Evolutionary conservation across 2,329 filamentous ascomycete genomes (phyloP), one percentile per base, ranked within the genome.

Genomic region (Polytolypa hystricis): DNA sequence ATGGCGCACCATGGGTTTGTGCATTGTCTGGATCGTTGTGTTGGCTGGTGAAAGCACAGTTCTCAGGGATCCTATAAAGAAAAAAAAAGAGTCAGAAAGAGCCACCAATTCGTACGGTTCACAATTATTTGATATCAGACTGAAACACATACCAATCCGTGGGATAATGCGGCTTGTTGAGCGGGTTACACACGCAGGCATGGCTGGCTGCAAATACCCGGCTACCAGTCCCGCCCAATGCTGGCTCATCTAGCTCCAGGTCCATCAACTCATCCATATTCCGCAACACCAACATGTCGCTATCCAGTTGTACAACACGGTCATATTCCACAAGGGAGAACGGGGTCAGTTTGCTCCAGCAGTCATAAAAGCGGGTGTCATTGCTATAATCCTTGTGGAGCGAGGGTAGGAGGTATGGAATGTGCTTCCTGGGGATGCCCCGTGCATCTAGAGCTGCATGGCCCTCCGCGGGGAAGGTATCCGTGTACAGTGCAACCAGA

Each of bases 241-340:
- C 63, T 0, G 73, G 65, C 14, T 64, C 53, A 57, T 89, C 83
- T 30, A 93, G 72, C 42, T 74, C 65, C 33, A 93, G 49, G n/a
- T 84, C 76, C 84, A 93, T 93, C 47, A 93, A 66, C 64, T 93
- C 85, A 56, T 93, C 86, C 83, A 94, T 93, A 60, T 93, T 93
- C 50, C 70, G 70, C 46, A 79, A 61, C 5, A 84, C 77, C 34
- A 93, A 64, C 85, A 93, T 93, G 63, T 94, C 86, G 52, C 79
- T 81, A 62, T 94, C 86, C 37, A 94, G 70, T 61, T 85, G 81
- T 23, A 93, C 81, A 21, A 93, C 74, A 27, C 85, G 74, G 17
- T 79, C 70, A 62, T 87, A 93, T 55, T 87, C 77, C 12, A 70
- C 70, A 20, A 93, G 67, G 15, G 74, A 77, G 57, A 93, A 94